Conservation (phyloP, 345 rosid genomes). For the Stellera chamaejasme region DNA sequence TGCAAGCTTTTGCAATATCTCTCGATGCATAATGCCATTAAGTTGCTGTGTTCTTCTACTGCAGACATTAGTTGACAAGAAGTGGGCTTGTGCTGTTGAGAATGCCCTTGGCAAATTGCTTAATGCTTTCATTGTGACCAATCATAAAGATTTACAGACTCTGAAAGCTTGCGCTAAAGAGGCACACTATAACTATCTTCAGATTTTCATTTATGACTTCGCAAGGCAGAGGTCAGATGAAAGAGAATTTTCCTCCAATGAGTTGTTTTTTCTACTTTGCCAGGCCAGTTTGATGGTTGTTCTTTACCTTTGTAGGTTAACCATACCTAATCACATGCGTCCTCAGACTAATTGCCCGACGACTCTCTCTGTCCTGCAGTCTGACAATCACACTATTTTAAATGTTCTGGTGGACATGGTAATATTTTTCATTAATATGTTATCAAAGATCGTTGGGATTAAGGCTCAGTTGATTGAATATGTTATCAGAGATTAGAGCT, state of each 20-base stretch:
- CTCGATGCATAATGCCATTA: background rate
- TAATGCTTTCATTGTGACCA: conserved; percentile 90
- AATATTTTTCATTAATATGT: conserved; percentile 16
- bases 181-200: conserved; percentile 57
- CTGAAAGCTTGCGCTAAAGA: conserved; percentile 71
- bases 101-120: conserved; percentile 76
- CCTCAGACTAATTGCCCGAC: conserved; percentile 88
- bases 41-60: conserved; percentile 5
- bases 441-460: background rate
- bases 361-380: conserved; percentile 52
- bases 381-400: conserved; percentile 67
- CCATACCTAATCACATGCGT: conserved; percentile 61
- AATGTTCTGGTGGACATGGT: conserved; percentile 96
- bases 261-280: conserved; percentile 7
- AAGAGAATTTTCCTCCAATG: conserved; percentile 6
- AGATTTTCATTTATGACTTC: conserved; percentile 75
- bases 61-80: conserved; percentile 65
- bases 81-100: conserved; percentile 91
- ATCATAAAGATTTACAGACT: conserved; percentile 61
- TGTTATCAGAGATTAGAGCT: background rate
- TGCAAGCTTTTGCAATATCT: conserved; percentile 2
- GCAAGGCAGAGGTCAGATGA: conserved; percentile 64
- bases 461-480: background rate
- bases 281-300: conserved; percentile 7
- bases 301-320: conserved; percentile 45